Percentiles rank a stretch among this genome's conserved stretches.
Conservation (phyloP, 1,284 basidiomycete genomes). For the Rhodotorula sp. region DNA sequence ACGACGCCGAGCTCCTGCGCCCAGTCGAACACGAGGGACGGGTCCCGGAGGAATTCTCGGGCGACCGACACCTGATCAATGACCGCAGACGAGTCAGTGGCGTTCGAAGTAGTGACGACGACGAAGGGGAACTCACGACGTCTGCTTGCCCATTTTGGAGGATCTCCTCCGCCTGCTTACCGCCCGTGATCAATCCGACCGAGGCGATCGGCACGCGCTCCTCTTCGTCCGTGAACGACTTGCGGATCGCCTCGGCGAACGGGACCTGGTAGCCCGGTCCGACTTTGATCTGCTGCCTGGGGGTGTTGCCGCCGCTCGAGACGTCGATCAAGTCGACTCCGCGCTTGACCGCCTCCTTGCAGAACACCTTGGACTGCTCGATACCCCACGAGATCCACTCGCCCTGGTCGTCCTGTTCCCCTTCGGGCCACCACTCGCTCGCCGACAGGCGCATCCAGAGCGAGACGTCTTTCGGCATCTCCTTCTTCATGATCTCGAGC, state of each 20-base stretch:
- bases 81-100: background rate
- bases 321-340: constrained; percentile 73
- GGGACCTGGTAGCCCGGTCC: constrained; percentile 69
- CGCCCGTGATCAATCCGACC: constrained; percentile 72
- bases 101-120: fast-evolving
- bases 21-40: constrained; percentile 56
- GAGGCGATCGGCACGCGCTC: constrained; percentile 53
- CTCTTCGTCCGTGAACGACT: constrained; percentile 54
- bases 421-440: constrained; percentile 72
- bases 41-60: constrained; percentile 62
- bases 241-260: constrained; percentile 68
- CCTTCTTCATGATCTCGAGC: constrained; percentile 57
- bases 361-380: constrained; percentile 64
- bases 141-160: constrained; percentile 67
- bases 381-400: constrained; percentile 70
- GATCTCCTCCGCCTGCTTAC: constrained; percentile 65
- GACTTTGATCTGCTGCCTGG: constrained; percentile 60
- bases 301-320: constrained; percentile 68
- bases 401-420: constrained; percentile 64
- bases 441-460: constrained; percentile 74
- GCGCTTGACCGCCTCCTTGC: constrained; percentile 58
- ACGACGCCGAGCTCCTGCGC: constrained; percentile 60
- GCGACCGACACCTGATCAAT: constrained; percentile 58
- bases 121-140: constrained; percentile 47
- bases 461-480: constrained; percentile 62